phyloP scores from a whole-genome alignment of 2,329 filamentous ascomycete genomes.

The Phialocephala sp. region DNA sequence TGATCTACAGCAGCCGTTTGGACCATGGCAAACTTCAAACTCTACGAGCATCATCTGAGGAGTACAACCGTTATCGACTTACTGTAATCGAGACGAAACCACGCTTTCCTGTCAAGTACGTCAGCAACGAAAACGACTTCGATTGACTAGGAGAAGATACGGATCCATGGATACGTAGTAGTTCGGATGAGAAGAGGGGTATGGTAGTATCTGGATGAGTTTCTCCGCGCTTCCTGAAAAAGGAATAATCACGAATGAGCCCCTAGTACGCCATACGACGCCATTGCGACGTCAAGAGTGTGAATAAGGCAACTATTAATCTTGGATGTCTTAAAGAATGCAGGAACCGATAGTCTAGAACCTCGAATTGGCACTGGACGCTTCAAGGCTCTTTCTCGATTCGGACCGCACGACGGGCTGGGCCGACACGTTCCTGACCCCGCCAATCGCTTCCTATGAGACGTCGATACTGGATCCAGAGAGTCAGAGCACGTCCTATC shows the following conservation, averaged over 20 bases:
- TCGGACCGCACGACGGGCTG: not conserved
- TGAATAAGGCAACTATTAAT: not conserved
- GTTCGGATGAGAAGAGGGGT: constrained; percentile 1
- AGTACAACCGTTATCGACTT: not conserved
- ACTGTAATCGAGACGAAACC: constrained; percentile 1
- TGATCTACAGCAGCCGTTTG: constrained; percentile 18
- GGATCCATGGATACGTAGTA: not conserved
- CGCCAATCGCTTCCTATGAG: not conserved
- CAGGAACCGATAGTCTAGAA: constrained; percentile 1
- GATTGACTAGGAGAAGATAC: not conserved
- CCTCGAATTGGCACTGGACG: not conserved
- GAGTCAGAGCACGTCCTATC: not conserved
- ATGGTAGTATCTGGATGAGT: constrained; percentile 6
- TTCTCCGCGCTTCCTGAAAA: constrained; percentile 19
- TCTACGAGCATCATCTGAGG: constrained; percentile 18
- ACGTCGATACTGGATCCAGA: constrained; percentile 4
- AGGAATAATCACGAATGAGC: constrained; percentile 3
- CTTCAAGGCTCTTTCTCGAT: constrained; percentile 5
- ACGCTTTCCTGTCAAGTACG: constrained; percentile 12
- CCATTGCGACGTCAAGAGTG: not conserved
- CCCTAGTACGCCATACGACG: not conserved
- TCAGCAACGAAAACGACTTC: not conserved
- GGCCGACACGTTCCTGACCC: constrained; percentile 1
- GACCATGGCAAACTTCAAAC: constrained; percentile 18
- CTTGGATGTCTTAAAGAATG: not conserved